Conservation (phyloP, 208 protist species). For the Phytomonas sp. region DNA sequence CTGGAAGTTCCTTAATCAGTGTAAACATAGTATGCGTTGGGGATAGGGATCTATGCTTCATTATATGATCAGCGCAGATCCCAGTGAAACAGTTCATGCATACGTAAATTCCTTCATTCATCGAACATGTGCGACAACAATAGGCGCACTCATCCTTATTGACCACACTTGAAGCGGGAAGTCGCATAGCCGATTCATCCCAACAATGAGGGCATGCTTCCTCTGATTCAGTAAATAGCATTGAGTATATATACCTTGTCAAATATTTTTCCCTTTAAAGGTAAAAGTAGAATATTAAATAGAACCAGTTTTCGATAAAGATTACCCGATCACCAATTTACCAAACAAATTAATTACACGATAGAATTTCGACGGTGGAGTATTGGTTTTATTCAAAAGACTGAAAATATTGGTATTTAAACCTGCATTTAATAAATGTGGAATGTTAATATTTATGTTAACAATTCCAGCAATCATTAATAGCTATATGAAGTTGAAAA, state of each 20-base stretch:
- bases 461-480: not conserved
- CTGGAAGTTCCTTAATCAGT: conserved; percentile 52
- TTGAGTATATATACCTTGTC: conserved; percentile 10
- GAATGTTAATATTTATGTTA: not conserved
- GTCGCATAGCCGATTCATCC: conserved; percentile 47
- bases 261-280: not conserved
- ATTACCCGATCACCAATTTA: not conserved
- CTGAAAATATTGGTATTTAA: not conserved
- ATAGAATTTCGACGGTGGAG: not conserved
- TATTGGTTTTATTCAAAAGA: not conserved
- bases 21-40: conserved; percentile 64
- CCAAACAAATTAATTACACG: not conserved
- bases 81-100: conserved; percentile 79
- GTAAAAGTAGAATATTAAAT: conserved; percentile 7
- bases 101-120: conserved; percentile 60
- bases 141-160: conserved; percentile 87
- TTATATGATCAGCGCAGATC: conserved; percentile 64
- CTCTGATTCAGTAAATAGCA: conserved; percentile 34
- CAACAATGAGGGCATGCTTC: conserved; percentile 76
- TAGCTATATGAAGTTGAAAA: not conserved
- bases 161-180: conserved; percentile 26
- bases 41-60: conserved; percentile 48
- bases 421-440: not conserved
- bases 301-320: not conserved
- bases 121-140: conserved; percentile 62